These are phyloP conservation scores for Neurospora crassa DNA, from an alignment of 2,329 filamentous ascomycete species.

Conservation along the genomic window DNA sequence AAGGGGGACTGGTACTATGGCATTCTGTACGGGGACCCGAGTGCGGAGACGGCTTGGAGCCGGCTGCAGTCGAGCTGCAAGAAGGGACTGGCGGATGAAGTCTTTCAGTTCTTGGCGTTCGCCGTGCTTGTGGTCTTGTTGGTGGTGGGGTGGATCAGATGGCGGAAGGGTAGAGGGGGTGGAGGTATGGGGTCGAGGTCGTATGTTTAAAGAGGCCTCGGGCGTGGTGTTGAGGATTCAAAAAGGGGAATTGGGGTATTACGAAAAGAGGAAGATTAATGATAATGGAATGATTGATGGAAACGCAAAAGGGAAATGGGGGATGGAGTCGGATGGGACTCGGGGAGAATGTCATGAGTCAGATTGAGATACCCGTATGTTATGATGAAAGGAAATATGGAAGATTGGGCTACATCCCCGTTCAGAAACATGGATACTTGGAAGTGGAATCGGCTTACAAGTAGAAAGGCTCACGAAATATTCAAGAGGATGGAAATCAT, in stretches of 20 bases:
- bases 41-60: background rate
- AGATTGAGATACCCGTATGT: background rate
- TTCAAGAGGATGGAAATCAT: background rate
- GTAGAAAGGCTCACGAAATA: background rate
- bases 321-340: background rate
- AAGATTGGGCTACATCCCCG: background rate
- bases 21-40: background rate
- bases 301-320: background rate
- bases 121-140: slow-evolving; percentile 4
- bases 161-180: slow-evolving; percentile 3
- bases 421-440: background rate
- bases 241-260: background rate
- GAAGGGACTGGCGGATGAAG: slow-evolving; percentile 11
- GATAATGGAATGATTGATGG: background rate
- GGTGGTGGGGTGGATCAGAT: slow-evolving; percentile 4
- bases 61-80: slow-evolving; percentile 12
- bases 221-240: background rate
- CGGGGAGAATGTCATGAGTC: background rate
- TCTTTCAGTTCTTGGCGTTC: slow-evolving; percentile 14
- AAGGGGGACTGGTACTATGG: slow-evolving; percentile 3
- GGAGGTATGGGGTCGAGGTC: slow-evolving; percentile 1
- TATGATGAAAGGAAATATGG: background rate
- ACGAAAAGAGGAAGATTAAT: background rate
- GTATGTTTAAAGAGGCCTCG: background rate
- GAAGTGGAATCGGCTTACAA: background rate